Evolutionary conservation across 805 yeast genomes (phyloP).

Genomic region (Candida chilensis): DNA sequence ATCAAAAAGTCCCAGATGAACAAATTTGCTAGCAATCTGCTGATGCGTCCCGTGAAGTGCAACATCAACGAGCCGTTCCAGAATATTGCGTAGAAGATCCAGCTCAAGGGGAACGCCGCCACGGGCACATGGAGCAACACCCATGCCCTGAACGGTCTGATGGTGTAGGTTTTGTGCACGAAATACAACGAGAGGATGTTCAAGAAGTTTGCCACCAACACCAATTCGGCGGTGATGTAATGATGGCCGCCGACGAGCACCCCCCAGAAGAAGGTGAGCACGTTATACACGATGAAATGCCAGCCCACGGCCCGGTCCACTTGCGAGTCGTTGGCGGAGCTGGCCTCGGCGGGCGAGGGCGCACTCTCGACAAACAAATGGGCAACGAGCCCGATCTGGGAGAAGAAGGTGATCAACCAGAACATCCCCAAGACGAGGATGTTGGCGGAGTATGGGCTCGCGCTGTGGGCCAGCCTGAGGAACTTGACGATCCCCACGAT

Average conservation of each 20-base stretch:
- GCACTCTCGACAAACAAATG: no score
- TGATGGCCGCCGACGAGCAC: conserved; percentile 49
- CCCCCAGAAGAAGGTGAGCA: conserved; percentile 55
- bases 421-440: no score
- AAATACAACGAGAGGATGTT: conserved; percentile 49
- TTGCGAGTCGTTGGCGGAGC: conserved; percentile 9
- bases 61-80: conserved; percentile 82
- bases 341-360: no score
- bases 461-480: no score
- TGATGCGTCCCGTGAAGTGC: conserved; percentile 49
- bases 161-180: conserved; percentile 48
- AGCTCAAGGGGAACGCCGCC: conserved; percentile 63
- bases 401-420: no score
- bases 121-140: conserved; percentile 55
- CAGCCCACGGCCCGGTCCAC: conserved; percentile 36
- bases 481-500: no score
- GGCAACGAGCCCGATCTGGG: no score
- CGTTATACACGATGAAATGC: conserved; percentile 57
- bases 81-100: conserved; percentile 66
- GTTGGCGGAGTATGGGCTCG: no score
- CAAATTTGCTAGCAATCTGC: conserved; percentile 63
- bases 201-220: conserved; percentile 49
- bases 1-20: conserved; percentile 72
- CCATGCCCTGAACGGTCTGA: conserved; percentile 44
- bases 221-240: conserved; percentile 49